These are phyloP conservation scores for Physcomitrellopsis africana DNA, from an alignment of 225 moss, liverwort and hornwort genomes.

Conservation along the genomic window DNA sequence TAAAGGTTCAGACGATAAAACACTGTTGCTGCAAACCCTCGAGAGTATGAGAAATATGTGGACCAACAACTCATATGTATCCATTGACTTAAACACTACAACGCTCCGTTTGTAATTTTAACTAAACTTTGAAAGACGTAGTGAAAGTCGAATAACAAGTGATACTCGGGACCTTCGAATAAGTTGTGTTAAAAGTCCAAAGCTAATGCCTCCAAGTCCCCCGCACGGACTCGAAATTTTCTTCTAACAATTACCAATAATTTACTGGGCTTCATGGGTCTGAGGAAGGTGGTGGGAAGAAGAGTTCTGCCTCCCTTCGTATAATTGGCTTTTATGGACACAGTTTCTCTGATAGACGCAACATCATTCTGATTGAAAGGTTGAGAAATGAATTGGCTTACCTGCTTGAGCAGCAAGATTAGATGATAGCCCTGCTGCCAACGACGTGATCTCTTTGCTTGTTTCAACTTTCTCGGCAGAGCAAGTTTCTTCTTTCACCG, in stretches of 20 bases:
- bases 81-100: not conserved
- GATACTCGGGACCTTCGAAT: not conserved
- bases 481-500: slow-evolving; percentile 32
- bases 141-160: not conserved
- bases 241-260: not conserved
- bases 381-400: slow-evolving; percentile 31
- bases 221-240: not conserved
- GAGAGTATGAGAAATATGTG: not conserved
- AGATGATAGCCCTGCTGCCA: slow-evolving; percentile 37
- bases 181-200: slow-evolving; percentile 2
- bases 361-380: slow-evolving; percentile 24
- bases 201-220: not conserved
- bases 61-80: not conserved
- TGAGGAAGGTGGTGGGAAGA: not conserved
- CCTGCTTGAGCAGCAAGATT: slow-evolving; percentile 36
- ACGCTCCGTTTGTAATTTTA: slow-evolving; percentile 5
- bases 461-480: slow-evolving; percentile 27
- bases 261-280: not conserved
- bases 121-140: not conserved
- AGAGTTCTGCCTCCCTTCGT: not conserved
- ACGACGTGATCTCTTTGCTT: slow-evolving; percentile 34
- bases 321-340: not conserved
- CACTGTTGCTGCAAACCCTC: not conserved
- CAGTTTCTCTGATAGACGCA: not conserved
- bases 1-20: slow-evolving; percentile 19